A percentile compares a stretch with the other conserved stretches of the same genome.
Conservation (phyloP, 73 alveolate species). For the Tetrahymena malaccensis region DNA sequence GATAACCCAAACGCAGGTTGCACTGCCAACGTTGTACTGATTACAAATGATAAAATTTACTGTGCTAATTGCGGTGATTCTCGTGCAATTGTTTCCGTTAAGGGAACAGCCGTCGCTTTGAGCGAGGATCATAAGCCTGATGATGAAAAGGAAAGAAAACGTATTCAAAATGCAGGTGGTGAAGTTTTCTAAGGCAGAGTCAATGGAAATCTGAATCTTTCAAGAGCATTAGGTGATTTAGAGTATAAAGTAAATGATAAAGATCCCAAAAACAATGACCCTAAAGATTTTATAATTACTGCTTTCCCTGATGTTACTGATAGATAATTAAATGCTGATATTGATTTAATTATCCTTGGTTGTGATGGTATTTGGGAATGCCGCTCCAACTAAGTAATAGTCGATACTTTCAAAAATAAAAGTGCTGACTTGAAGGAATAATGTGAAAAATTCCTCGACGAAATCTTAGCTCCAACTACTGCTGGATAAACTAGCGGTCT, state of each 20-base stretch:
- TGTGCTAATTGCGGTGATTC: slow-evolving; percentile 97
- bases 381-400: not conserved
- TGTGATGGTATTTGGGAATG: slow-evolving; percentile 1
- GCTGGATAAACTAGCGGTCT: not conserved
- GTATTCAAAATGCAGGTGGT: slow-evolving; percentile 85
- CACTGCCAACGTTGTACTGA: slow-evolving; percentile 60
- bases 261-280: not conserved
- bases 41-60: slow-evolving; percentile 50
- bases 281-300: not conserved
- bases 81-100: slow-evolving; percentile 56
- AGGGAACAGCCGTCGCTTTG: slow-evolving; percentile 53
- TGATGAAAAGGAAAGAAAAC: slow-evolving; percentile 65
- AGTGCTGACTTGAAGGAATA: not conserved
- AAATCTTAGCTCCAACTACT: not conserved
- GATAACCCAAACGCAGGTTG: slow-evolving; percentile 45
- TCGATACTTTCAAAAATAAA: not conserved
- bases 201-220: slow-evolving; percentile 74
- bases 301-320: slow-evolving; percentile 1
- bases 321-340: not conserved
- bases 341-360: not conserved
- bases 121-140: slow-evolving; percentile 90
- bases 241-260: slow-evolving; percentile 54
- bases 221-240: slow-evolving; percentile 91
- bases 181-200: slow-evolving; percentile 79
- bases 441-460: not conserved